phyloP scores from a whole-genome alignment of 176 grass and related monocot genomes.

The Carex cristatella region DNA sequence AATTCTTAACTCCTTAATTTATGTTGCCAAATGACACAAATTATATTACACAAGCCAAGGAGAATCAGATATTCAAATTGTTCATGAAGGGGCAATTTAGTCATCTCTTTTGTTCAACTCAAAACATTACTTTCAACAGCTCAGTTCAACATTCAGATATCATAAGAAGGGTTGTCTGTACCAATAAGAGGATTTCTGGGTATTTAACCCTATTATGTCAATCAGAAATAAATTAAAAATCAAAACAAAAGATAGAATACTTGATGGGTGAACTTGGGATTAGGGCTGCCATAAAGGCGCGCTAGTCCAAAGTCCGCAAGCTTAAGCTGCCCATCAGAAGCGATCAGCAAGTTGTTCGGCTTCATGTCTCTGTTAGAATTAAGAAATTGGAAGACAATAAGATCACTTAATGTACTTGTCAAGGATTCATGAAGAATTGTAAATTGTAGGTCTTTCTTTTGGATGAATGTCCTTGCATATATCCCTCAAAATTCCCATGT shows the following conservation, averaged over 20 bases:
- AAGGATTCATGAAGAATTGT: not conserved
- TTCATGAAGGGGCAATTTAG: not conserved
- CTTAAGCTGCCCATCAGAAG: constrained; percentile 83
- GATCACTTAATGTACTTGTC: not conserved
- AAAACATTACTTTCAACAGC: not conserved
- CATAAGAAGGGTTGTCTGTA: not conserved
- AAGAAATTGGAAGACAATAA: not conserved
- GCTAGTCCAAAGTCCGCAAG: constrained; percentile 97
- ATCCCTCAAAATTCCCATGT: not conserved
- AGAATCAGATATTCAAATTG: not conserved
- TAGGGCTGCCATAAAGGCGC: constrained; percentile 88
- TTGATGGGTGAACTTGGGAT: constrained; percentile 93
- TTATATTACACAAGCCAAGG: not conserved
- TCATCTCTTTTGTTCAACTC: not conserved
- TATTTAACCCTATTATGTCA: not conserved
- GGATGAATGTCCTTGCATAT: not conserved
- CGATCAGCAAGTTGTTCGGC: constrained; percentile 95
- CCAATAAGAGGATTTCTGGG: not conserved
- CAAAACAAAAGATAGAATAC: constrained; percentile 35
- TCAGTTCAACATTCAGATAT: not conserved
- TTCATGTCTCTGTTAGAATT: constrained; percentile 86
- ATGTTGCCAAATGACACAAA: not conserved
- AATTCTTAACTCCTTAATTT: not conserved
- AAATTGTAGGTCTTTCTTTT: not conserved
- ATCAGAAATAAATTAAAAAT: not conserved